phyloP scores from a whole-genome alignment of 1,284 basidiomycete species.

The Ganoderma meredithae region DNA sequence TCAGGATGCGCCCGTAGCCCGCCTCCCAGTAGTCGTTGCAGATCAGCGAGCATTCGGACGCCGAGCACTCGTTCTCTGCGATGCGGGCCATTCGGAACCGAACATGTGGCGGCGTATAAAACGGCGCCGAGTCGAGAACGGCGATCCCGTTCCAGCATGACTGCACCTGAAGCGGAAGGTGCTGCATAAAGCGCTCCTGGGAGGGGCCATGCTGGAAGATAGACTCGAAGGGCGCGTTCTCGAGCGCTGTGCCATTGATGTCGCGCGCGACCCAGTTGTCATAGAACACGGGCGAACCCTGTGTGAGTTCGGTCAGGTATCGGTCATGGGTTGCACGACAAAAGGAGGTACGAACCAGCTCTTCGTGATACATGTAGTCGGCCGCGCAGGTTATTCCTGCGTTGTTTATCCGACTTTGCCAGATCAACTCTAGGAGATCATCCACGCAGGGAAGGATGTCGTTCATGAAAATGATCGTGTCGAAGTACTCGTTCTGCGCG shows the following conservation, averaged over 20 bases:
- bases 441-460: slow-evolving; percentile 96
- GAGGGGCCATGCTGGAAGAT: slow-evolving; percentile 88
- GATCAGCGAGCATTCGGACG: slow-evolving; percentile 92
- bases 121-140: slow-evolving; percentile 90
- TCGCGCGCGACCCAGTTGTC: slow-evolving; percentile 98
- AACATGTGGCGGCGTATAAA: slow-evolving; percentile 89
- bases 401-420: slow-evolving; percentile 90
- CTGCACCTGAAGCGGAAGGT: slow-evolving; percentile 94
- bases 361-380: slow-evolving; percentile 98
- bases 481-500: slow-evolving; percentile 89
- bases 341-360: slow-evolving; percentile 65
- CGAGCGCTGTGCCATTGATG: slow-evolving; percentile 95
- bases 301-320: slow-evolving; percentile 14
- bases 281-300: slow-evolving; percentile 91
- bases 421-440: slow-evolving; percentile 94
- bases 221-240: slow-evolving; percentile 94
- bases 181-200: slow-evolving; percentile 83
- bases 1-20: slow-evolving; percentile 93
- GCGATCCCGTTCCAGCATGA: slow-evolving; percentile 98
- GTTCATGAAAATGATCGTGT: slow-evolving; percentile 98
- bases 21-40: slow-evolving; percentile 96
- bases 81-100: slow-evolving; percentile 92
- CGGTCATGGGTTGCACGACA: not conserved
- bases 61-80: slow-evolving; percentile 87
- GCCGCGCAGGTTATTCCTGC: slow-evolving; percentile 96